phyloP scores from a whole-genome alignment of 768 basidiomycete genomes.

The Lyophyllum semitale region DNA sequence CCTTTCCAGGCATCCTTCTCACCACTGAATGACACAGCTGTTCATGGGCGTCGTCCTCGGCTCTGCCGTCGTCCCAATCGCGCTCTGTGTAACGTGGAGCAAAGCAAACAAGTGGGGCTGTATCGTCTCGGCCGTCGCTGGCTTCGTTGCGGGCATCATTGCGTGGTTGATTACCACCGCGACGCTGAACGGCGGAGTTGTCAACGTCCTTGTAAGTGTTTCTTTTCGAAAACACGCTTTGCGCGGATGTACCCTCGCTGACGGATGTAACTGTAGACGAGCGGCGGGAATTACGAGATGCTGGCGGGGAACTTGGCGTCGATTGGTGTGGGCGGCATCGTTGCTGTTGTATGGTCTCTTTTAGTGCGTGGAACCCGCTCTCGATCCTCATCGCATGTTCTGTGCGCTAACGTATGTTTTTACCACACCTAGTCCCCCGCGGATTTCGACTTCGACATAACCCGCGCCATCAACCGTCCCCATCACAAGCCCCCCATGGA shows the following conservation, averaged over 20 bases:
- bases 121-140: constrained; percentile 68
- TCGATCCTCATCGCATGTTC: not conserved
- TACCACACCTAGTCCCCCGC: constrained; percentile 41
- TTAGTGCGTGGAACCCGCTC: constrained; percentile 52
- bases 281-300: constrained; percentile 66
- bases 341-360: constrained; percentile 65
- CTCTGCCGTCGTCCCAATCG: constrained; percentile 85
- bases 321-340: constrained; percentile 78
- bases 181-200: constrained; percentile 63
- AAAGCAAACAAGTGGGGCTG: constrained; percentile 88
- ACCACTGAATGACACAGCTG: constrained; percentile 42
- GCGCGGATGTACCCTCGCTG: not conserved
- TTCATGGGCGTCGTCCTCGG: constrained; percentile 90
- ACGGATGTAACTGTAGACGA: constrained; percentile 32
- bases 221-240: not conserved
- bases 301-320: constrained; percentile 88
- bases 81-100: constrained; percentile 81
- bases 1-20: not conserved
- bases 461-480: constrained; percentile 71
- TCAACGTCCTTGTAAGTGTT: constrained; percentile 68
- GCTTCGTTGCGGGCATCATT: constrained; percentile 69
- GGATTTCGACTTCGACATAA: constrained; percentile 78
- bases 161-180: constrained; percentile 88
- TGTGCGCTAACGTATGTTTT: not conserved
- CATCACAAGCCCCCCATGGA: not conserved